Conservation (phyloP, 306 rosid species). For the Acacia confusa region DNA sequence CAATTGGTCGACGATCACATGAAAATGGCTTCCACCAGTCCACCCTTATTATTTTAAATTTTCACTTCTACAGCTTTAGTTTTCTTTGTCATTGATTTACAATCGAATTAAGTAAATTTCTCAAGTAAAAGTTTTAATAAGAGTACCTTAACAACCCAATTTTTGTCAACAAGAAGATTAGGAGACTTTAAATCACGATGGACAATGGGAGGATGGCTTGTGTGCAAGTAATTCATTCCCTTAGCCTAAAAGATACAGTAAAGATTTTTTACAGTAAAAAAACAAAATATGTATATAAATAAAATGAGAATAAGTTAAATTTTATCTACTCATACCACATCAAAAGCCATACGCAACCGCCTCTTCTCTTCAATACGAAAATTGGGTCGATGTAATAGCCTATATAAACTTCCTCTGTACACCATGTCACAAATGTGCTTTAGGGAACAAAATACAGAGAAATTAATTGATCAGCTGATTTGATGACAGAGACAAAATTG, state of each 20-base stretch:
- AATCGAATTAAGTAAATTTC: slow-evolving; percentile 23
- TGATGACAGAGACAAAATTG: slow-evolving; percentile 23
- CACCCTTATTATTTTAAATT: not conserved
- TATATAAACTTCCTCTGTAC: slow-evolving; percentile 90
- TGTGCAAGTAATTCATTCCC: slow-evolving; percentile 99
- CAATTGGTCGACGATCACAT: slow-evolving; percentile 8
- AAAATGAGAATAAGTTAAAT: not conserved
- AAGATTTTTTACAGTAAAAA: slow-evolving; percentile 28
- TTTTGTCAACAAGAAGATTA: slow-evolving; percentile 95
- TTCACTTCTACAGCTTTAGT: slow-evolving; percentile 10
- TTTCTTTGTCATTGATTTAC: slow-evolving; percentile 4
- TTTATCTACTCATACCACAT: slow-evolving; percentile 71
- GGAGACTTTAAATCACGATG: slow-evolving; percentile 98
- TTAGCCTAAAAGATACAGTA: slow-evolving; percentile 63
- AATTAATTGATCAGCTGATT: slow-evolving; percentile 23
- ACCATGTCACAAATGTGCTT: slow-evolving; percentile 33
- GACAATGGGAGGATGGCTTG: slow-evolving; percentile 93
- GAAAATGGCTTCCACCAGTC: slow-evolving; percentile 11
- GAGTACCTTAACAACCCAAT: slow-evolving; percentile 96
- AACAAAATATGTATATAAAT: not conserved
- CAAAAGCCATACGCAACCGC: slow-evolving; percentile 93
- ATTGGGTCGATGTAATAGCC: slow-evolving; percentile 92
- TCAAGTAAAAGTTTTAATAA: slow-evolving; percentile 20
- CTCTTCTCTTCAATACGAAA: slow-evolving; percentile 86
- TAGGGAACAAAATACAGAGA: slow-evolving; percentile 38